Base-by-base conservation (phyloP, 495 filamentous ascomycete species). In the Amorphotheca resinae region DNA sequence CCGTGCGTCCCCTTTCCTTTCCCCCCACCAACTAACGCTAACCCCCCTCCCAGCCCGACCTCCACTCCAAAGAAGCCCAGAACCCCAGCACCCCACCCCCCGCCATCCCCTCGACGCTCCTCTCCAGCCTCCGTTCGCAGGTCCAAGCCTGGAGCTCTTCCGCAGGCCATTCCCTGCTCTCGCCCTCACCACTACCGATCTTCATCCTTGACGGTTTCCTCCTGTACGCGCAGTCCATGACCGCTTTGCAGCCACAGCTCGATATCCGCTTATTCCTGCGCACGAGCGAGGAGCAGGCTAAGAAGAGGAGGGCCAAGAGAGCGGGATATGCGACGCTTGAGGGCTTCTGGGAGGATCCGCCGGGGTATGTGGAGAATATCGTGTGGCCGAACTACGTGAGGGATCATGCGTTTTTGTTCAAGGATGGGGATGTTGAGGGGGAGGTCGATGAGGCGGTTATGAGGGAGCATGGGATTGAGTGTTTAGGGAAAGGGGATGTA, bases 321-420 rank as follows among this genome's bases (percentile, higher is more conserved):
- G 76, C 66, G 50, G 87, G 84, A 25, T 98, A 95, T 66, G 85
- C 88, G 17, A 95, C 87, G 17, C 65, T 83, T 39, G 82, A 80
- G 58, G 88, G 88, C 12, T 95, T 93, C 64, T 98, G 89, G 91
- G 70, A 74, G 15, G 91, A 98, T 59, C 91, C 91, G 1, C 83
- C 82, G 1, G 87, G 84, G 0, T 98, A 95, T 61, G 87, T 95
- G 34, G 91, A 98, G 52, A 72, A 82, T 62, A 72, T 98, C 43
- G 91, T 98, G 2, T 98, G 91, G 91, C 88, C 87, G 21, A 83
- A 87, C 47, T 96, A 94, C 59, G 84, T 82, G 16, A 65, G 68
- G 50, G 72, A 81, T 57, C 87, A 96, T 64, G 59, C 64, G 42
- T 86, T 79, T 65, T 61, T 95, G 50, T 83, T 95, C 59, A 51